Conservation (phyloP, 148 eudicot genomes). For the Limonium bicolor region DNA sequence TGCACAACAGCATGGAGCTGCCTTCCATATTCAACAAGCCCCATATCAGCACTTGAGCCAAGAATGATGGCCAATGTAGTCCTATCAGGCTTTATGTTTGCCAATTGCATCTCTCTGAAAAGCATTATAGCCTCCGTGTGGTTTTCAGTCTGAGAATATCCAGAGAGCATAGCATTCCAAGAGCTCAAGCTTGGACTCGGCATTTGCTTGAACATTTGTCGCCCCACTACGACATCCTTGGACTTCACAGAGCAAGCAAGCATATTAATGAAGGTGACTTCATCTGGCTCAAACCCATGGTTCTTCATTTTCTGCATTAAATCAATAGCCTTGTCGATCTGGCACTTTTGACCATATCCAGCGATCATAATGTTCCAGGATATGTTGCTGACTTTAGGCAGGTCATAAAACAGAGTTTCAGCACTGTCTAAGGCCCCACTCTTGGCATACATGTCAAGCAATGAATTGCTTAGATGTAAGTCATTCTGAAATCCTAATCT, state of each 20-base stretch:
- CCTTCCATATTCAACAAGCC: constrained; percentile 43
- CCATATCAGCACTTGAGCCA: constrained; percentile 46
- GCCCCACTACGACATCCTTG: constrained; percentile 28
- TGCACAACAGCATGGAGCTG: constrained; percentile 48
- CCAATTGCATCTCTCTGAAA: constrained; percentile 60
- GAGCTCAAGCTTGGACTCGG: constrained; percentile 47
- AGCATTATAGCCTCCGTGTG: constrained; percentile 38
- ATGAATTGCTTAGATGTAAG: constrained; percentile 46
- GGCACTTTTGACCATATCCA: constrained; percentile 44
- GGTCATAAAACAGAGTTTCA: constrained; percentile 25
- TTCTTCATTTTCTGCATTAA: constrained; percentile 35
- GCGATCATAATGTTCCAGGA: constrained; percentile 83
- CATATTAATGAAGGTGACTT: constrained; percentile 46
- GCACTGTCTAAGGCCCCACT: constrained; percentile 46
- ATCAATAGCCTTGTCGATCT: constrained; percentile 36
- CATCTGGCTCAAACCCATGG: constrained; percentile 54
- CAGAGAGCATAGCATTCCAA: constrained; percentile 73
- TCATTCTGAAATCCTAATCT: constrained; percentile 58
- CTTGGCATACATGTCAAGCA: constrained; percentile 69
- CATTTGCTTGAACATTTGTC: constrained; percentile 42
- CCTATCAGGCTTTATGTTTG: constrained; percentile 34
- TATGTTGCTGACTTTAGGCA: constrained; percentile 30
- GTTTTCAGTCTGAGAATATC: constrained; percentile 40
- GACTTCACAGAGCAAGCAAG: constrained; percentile 38
- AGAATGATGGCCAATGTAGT: constrained; percentile 54